These are phyloP conservation scores for Cardamine chenopodiifolia DNA, from an alignment of 345 rosid genomes.

Conservation along the genomic window DNA sequence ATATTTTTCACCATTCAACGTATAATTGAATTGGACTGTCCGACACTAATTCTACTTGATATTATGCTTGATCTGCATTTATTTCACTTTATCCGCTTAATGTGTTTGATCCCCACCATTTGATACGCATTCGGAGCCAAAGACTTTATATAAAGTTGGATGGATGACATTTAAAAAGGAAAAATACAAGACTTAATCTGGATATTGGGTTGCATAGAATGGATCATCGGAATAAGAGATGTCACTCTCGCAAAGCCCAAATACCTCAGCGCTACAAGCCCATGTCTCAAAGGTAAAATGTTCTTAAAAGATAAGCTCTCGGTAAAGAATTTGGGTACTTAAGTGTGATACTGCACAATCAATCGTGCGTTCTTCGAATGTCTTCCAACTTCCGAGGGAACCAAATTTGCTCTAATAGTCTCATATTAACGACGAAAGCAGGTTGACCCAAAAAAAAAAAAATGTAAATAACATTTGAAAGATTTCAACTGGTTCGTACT, in stretches of 20 bases:
- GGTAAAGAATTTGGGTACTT: neutral
- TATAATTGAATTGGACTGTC: no score
- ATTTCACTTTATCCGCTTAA: no score
- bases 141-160: neutral
- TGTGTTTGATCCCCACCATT: no score
- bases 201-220: neutral
- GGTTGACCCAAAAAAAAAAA: neutral
- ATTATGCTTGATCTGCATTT: no score
- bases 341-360: neutral
- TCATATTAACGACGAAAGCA: no score
- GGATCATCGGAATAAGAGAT: neutral
- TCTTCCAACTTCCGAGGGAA: neutral
- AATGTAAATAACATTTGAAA: no score
- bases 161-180: neutral
- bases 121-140: no score
- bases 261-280: no score
- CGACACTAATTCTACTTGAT: no score
- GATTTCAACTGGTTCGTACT: constrained; percentile 2
- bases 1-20: no score
- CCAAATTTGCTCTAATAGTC: neutral
- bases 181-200: neutral
- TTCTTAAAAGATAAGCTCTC: neutral
- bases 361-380: neutral
- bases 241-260: neutral
- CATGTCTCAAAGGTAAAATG: neutral